These are phyloP conservation scores for Usnea hakonensis DNA, from an alignment of 495 filamentous ascomycete species.

Conservation along the genomic window DNA sequence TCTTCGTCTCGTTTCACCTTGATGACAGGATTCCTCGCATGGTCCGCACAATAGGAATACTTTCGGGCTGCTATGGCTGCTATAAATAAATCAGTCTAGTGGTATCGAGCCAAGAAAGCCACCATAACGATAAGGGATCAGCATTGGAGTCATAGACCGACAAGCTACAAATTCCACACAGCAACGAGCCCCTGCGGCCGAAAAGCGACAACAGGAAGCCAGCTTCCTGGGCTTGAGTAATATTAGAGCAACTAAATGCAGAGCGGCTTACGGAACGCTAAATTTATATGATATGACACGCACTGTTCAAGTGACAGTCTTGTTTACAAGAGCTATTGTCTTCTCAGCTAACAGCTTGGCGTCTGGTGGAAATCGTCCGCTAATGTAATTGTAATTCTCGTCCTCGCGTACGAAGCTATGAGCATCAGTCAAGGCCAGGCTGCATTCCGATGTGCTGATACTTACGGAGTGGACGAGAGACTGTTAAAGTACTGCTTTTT, in stretches of 20 bases:
- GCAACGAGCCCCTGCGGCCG: too few species aligned
- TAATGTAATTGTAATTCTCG: slow-evolving; percentile 46
- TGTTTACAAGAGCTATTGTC: slow-evolving; percentile 37
- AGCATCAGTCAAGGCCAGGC: neutral
- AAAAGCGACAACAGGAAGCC: too few species aligned
- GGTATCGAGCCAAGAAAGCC: too few species aligned
- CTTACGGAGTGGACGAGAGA: slow-evolving; percentile 41
- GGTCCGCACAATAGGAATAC: too few species aligned
- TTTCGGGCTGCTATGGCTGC: too few species aligned
- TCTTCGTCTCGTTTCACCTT: too few species aligned
- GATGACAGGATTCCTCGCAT: too few species aligned
- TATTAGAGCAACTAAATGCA: neutral
- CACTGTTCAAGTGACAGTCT: neutral
- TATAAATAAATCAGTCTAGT: too few species aligned
- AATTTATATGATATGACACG: neutral
- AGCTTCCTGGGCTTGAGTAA: too few species aligned
- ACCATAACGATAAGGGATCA: too few species aligned
- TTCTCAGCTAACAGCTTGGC: slow-evolving; percentile 40
- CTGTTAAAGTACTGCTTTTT: slow-evolving; percentile 42
- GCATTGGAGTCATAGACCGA: too few species aligned
- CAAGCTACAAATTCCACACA: too few species aligned
- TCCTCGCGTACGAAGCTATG: slow-evolving; percentile 45
- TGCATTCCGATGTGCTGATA: slow-evolving; percentile 2
- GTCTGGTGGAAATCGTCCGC: slow-evolving; percentile 44
- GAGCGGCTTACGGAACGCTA: neutral